Evolutionary conservation across 495 filamentous ascomycete genomes (phyloP), one percentile per base, ranked within the genome.

Genomic region (Trichoderma orchidacearum): DNA sequence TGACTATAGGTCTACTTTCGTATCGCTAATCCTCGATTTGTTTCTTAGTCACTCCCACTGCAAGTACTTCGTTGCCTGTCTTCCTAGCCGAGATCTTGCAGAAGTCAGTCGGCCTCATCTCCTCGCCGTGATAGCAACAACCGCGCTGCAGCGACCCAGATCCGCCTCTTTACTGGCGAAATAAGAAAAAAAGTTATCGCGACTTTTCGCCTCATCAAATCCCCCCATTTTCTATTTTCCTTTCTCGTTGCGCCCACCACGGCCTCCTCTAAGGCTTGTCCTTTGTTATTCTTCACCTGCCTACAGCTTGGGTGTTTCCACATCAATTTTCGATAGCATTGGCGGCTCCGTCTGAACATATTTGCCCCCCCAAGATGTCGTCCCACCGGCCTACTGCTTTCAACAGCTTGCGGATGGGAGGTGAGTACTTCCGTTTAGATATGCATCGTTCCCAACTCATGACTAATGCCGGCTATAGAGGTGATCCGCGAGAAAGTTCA

Each of bases 401-500:
- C 65, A 76, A 75, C 63, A 76, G 67, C 55, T 64, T 78, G 62
- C 69, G 75, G 64, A 78, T 78, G 74, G 75, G 75, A 75, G 75
- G 75, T 76, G 65, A 77, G 74, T 50, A 53, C 45, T 48, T 30
- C 56, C 38, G 57, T 54, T 36, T 59, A 31, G 18, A 56, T 54
- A 30, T 30, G 36, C 27, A 6, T 56, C 12, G 15, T 5, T 30
- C 6, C n/a, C 27, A 9, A 35, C 29, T 53, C 5, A 32, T 27
- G 17, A 0, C 21, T 5, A 23, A 25, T 27, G 18, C 21, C 2
- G 18, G 3, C 7, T 55, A 53, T 70, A 98, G 93, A 98, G 78
- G 88, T 97, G 56, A 90, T 98, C 64, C 89, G 91, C 63, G 93
- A 98, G 74, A 97, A 95, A 75, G 93, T 98, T 60, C 93, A 98